Evolutionary conservation across 352 stramenopile species (phyloP).

Genomic region (Phytophthora nicotianae): DNA sequence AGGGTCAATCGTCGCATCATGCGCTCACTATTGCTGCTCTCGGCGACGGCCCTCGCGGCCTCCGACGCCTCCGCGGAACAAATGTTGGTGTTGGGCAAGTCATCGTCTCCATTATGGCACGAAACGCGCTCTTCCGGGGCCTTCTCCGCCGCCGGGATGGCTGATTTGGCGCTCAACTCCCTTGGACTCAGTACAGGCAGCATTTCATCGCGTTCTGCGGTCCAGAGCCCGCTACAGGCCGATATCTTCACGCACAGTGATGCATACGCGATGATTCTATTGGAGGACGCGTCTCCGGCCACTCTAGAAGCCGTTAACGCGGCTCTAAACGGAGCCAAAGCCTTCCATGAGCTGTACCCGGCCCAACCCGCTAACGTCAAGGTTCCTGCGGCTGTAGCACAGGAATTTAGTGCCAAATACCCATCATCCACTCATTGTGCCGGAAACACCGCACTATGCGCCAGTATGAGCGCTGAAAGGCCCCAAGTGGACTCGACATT

Average conservation of each 20-base stretch:
- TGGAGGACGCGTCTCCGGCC: conserved; percentile 27
- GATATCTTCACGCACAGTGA: conserved; percentile 47
- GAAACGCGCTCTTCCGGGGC: conserved; percentile 10
- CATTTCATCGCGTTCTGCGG: conserved; percentile 25
- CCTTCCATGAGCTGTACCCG: conserved; percentile 44
- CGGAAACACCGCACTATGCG: conserved; percentile 35
- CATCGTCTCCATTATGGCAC: conserved; percentile 28
- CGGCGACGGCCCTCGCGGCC: conserved; percentile 11
- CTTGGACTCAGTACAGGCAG: conserved; percentile 37
- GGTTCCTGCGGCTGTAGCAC: conserved; percentile 34
- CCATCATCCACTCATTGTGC: conserved; percentile 30
- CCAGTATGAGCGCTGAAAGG: conserved; percentile 15
- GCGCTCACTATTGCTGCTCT: conserved; percentile 24
- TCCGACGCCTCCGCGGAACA: conserved; percentile 21
- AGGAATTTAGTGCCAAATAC: conserved; percentile 31
- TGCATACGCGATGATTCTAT: conserved; percentile 41
- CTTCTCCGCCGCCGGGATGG: conserved; percentile 43
- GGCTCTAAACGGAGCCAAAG: conserved; percentile 13
- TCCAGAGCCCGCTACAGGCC: conserved; percentile 42
- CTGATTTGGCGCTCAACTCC: conserved; percentile 43
- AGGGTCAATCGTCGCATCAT: conserved; percentile 23
- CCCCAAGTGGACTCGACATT: conserved; percentile 7
- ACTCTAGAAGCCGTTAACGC: conserved; percentile 31
- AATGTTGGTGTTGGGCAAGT: conserved; percentile 37
- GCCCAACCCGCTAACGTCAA: conserved; percentile 20